Evolutionary conservation across 164 flowering plant species (phyloP).

Genomic region (Akebia trifoliata): DNA sequence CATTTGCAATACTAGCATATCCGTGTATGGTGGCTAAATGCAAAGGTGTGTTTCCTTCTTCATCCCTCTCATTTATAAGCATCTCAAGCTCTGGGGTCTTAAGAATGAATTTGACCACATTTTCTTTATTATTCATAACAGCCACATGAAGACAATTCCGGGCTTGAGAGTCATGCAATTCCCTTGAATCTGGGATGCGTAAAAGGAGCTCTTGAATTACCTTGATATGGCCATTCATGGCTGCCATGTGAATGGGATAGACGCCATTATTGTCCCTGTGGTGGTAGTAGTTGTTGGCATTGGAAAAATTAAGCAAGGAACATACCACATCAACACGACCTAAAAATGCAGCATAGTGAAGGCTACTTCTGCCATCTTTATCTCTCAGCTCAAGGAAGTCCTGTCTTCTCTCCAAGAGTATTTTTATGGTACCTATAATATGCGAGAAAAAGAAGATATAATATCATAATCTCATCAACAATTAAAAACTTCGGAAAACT

Average conservation of each 20-base stretch:
- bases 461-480: too few relatives aligned
- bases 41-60: slow-evolving; percentile 23
- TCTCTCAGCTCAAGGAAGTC: too few relatives aligned
- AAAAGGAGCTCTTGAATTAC: slow-evolving; percentile 16
- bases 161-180: slow-evolving; percentile 3
- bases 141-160: slow-evolving; percentile 29
- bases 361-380: too few relatives aligned
- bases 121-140: slow-evolving; percentile 14
- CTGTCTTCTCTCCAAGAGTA: too few relatives aligned
- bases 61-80: slow-evolving; percentile 25
- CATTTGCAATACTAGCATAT: slow-evolving; percentile 17
- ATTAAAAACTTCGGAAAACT: too few relatives aligned
- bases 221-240: slow-evolving; percentile 15
- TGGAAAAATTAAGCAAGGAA: too few relatives aligned
- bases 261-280: slow-evolving; percentile 17
- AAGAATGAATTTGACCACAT: slow-evolving; percentile 15
- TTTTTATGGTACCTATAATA: too few relatives aligned
- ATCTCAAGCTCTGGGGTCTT: slow-evolving; percentile 4
- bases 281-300: too few relatives aligned
- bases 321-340: too few relatives aligned
- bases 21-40: slow-evolving; percentile 22
- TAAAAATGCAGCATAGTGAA: too few relatives aligned
- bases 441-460: too few relatives aligned
- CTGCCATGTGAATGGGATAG: slow-evolving; percentile 22
- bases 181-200: slow-evolving; percentile 14